Conservation (phyloP, 2,329 filamentous ascomycete species). For the Grosmannia clavigera region DNA sequence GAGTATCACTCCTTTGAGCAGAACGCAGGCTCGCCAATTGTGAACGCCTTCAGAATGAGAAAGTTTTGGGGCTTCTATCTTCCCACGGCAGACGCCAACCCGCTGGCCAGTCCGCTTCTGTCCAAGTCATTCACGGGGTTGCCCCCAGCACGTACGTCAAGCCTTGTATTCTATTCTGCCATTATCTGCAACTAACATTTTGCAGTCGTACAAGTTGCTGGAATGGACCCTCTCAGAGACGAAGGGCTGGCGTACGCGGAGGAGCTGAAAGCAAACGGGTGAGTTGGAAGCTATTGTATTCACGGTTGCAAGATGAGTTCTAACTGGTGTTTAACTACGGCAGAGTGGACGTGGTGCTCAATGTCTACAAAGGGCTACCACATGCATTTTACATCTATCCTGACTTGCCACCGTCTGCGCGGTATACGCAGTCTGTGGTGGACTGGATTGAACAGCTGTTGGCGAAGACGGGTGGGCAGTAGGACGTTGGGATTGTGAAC, state of each 20-base stretch:
- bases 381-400: neutral
- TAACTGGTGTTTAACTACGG: neutral
- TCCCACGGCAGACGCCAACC: conserved; percentile 2
- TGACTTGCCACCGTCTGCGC: neutral
- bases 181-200: neutral
- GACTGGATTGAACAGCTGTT: neutral
- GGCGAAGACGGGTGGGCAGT: neutral
- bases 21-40: conserved; percentile 9
- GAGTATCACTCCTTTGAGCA: conserved; percentile 10
- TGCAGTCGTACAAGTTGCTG: neutral
- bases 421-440: neutral
- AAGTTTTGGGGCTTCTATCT: conserved; percentile 13
- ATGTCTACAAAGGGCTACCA: neutral
- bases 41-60: conserved; percentile 11
- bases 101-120: conserved; percentile 10
- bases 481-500: neutral
- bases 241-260: conserved; percentile 2
- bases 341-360: neutral
- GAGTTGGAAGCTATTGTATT: neutral
- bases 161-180: too few species aligned
- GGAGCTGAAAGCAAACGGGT: neutral
- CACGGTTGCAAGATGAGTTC: neutral
- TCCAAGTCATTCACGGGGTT: conserved; percentile 5
- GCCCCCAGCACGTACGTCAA: conserved; percentile 11
- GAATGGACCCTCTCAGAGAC: conserved; percentile 1